Base-by-base conservation (phyloP, 495 filamentous ascomycete genomes). In the Aspergillus kassunensis region DNA sequence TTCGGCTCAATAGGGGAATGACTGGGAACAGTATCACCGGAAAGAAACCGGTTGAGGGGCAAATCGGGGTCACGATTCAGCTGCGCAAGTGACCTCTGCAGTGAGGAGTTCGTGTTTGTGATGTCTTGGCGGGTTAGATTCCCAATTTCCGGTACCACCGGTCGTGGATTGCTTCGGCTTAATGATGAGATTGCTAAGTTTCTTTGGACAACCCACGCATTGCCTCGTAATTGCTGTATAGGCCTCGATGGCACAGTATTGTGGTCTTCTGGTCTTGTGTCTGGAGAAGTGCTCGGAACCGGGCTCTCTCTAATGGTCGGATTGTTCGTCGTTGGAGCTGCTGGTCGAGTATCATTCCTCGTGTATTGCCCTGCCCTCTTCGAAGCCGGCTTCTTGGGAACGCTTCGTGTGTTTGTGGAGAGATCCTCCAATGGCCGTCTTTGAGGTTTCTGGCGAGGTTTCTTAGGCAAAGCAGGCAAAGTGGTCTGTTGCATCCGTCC, bases 401-500 rank as follows among this genome's bases (percentile, higher is more conserved):
- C 19, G 20, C 54, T 34, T 43, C 50, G 63, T 43, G 33, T 33
- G 41, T 51, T 63, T 24, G 51, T 50, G 36, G 58, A 59, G 24
- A 63, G 42, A 40, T 52, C 51, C 9, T 36, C 27, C 19, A 67
- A 44, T 34, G 67, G 53, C 25, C 55, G 61, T 36, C 57, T 59
- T 44, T 47, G 56, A 9, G 35, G 59, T 47, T 53, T 49, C 36
- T 58, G 64, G 19, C 54, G 44, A 27, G 51, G 58, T 16, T 58
- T 56, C 25, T 61, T 51, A 15, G 57, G 52, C 31, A 70, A 54
- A 27, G 60, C 49, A 15, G 57, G 52, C 31, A 70, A 54, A 27
- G 60, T 61, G 36, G 61, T 72, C 42, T 80, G 80, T 18, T 62
- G 67, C 40, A 91, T 83, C 33, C 66, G 81, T 6, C 91, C 91